Evolutionary conservation across 2,329 filamentous ascomycete species (phyloP).

Genomic region (Raffaelea albimanens): DNA sequence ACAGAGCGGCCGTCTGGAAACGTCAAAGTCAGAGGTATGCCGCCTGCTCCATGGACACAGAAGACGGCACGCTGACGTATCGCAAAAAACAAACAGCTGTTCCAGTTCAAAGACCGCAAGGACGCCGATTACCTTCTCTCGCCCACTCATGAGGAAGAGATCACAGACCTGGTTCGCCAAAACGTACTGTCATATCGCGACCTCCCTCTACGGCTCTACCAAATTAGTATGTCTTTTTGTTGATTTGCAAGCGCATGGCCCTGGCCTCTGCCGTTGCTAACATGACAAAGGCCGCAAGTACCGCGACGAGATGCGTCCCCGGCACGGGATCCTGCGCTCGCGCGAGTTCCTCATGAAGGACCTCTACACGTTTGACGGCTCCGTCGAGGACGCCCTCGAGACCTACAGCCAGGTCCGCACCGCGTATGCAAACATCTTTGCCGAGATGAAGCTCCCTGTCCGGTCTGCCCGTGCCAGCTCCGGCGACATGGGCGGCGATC

Average conservation of each 20-base stretch:
- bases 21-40: constrained; percentile 60
- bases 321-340: constrained; percentile 77
- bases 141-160: constrained; percentile 95
- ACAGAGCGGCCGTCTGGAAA: constrained; percentile 69
- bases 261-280: neutral
- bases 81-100: constrained; percentile 45
- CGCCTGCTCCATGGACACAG: no score
- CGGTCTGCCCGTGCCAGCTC: constrained; percentile 83
- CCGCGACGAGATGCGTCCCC: constrained; percentile 79
- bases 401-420: constrained; percentile 69
- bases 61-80: no score
- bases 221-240: constrained; percentile 56
- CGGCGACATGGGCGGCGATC: constrained; percentile 86
- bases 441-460: constrained; percentile 74
- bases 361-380: constrained; percentile 86
- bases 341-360: constrained; percentile 98
- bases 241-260: neutral
- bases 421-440: constrained; percentile 69
- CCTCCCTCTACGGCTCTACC: constrained; percentile 78
- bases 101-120: constrained; percentile 72
- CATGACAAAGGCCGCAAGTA: constrained; percentile 69
- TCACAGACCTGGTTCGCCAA: constrained; percentile 68
- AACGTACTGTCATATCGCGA: constrained; percentile 75
- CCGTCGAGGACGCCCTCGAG: constrained; percentile 54
- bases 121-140: constrained; percentile 66